Percentiles rank a stretch among this genome's conserved stretches.
phyloP scores from a whole-genome alignment of 768 basidiomycete species.

The Boletus patriciae region DNA sequence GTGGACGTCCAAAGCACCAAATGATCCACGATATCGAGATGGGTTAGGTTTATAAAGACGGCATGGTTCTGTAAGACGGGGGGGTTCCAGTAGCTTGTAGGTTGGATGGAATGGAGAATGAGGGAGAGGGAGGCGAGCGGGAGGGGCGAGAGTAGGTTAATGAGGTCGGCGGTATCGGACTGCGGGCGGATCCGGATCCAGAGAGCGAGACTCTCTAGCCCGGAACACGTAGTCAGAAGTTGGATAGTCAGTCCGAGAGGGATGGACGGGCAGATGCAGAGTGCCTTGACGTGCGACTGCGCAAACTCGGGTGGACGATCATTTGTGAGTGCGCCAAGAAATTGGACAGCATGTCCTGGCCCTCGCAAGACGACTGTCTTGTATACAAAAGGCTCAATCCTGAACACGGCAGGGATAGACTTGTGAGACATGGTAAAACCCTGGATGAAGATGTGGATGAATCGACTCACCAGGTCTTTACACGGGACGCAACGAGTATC shows the following conservation, averaged over 20 bases:
- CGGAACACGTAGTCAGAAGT: conserved; percentile 13
- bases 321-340: conserved; percentile 9
- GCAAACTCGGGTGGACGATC: conserved; percentile 11
- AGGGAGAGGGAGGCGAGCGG: conserved; percentile 19
- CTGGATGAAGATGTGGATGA: background rate
- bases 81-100: background rate
- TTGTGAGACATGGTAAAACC: background rate
- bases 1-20: conserved; percentile 20
- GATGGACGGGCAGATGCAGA: conserved; percentile 18
- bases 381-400: conserved; percentile 24
- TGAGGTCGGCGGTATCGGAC: background rate
- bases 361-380: conserved; percentile 15
- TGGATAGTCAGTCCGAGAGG: background rate
- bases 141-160: conserved; percentile 10
- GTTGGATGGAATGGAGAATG: conserved; percentile 8
- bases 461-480: conserved; percentile 6
- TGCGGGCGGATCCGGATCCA: conserved; percentile 17
- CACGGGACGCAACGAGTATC: conserved; percentile 14
- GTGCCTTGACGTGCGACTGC: conserved; percentile 10
- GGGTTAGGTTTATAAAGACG: conserved; percentile 14
- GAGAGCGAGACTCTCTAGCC: conserved; percentile 16
- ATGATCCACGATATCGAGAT: conserved; percentile 21
- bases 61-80: conserved; percentile 7
- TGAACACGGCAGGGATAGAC: background rate
- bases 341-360: conserved; percentile 6